These are phyloP conservation scores for Cephalotrichum gorgonifer DNA, from an alignment of 2,329 filamentous ascomycete genomes.

Conservation along the genomic window DNA sequence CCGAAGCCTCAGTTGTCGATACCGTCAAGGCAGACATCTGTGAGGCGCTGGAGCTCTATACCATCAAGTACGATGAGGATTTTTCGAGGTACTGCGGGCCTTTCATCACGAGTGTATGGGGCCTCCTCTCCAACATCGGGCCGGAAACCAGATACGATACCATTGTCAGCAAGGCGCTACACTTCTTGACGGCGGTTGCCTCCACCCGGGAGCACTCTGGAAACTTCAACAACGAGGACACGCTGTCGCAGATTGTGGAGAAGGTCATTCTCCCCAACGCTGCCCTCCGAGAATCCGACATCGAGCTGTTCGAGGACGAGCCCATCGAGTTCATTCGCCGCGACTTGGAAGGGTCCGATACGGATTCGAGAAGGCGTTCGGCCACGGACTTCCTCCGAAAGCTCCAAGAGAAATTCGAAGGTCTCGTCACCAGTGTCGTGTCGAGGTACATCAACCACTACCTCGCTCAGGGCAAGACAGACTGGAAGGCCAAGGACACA, in stretches of 20 bases:
- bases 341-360: conserved; percentile 92
- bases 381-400: conserved; percentile 90
- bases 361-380: conserved; percentile 81
- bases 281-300: conserved; percentile 79
- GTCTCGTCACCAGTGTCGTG: conserved; percentile 76
- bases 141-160: conserved; percentile 88
- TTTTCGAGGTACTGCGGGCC: conserved; percentile 71
- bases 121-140: conserved; percentile 75
- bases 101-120: conserved; percentile 89
- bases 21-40: conserved; percentile 90
- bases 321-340: conserved; percentile 96
- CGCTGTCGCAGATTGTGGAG: conserved; percentile 80
- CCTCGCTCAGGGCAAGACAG: conserved; percentile 65
- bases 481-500: conserved; percentile 97
- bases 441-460: conserved; percentile 81
- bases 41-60: conserved; percentile 79
- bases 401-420: conserved; percentile 81
- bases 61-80: conserved; percentile 90
- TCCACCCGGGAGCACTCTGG: conserved; percentile 67
- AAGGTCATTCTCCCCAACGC: conserved; percentile 95
- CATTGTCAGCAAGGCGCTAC: conserved; percentile 85
- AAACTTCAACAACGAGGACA: conserved; percentile 73
- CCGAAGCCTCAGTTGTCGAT: conserved; percentile 75
- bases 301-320: conserved; percentile 96
- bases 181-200: conserved; percentile 87